phyloP scores from a whole-genome alignment of 2,329 filamentous ascomycete genomes.

The Proliferodiscus dingleyae region DNA sequence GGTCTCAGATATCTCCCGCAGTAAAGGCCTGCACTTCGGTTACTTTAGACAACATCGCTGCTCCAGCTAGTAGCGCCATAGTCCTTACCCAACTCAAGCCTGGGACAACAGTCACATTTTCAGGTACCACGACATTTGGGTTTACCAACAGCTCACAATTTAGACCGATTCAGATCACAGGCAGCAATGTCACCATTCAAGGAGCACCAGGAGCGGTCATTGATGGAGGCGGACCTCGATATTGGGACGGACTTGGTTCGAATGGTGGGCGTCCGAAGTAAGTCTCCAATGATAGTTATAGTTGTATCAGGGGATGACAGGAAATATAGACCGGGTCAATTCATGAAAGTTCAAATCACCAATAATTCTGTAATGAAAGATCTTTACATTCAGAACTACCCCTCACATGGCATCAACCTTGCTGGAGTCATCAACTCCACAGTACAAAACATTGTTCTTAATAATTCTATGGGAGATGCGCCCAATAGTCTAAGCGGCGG shows the following conservation, averaged over 20 bases:
- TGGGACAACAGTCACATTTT: slow-evolving; percentile 39
- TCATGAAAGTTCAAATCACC: slow-evolving; percentile 36
- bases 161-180: slow-evolving; percentile 35
- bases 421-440: slow-evolving; percentile 29
- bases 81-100: slow-evolving; percentile 37
- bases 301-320: not conserved
- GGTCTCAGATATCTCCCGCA: slow-evolving; percentile 32
- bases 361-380: slow-evolving; percentile 35
- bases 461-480: slow-evolving; percentile 36
- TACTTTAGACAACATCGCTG: slow-evolving; percentile 36
- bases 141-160: slow-evolving; percentile 36
- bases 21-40: slow-evolving; percentile 39
- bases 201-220: slow-evolving; percentile 33
- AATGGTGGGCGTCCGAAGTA: slow-evolving; percentile 36
- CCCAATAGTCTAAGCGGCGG: slow-evolving; percentile 32
- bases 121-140: slow-evolving; percentile 36
- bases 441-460: slow-evolving; percentile 35
- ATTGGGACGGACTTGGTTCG: slow-evolving; percentile 42
- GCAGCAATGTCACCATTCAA: slow-evolving; percentile 37
- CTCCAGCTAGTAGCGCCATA: slow-evolving; percentile 35
- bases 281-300: not conserved
- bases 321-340: slow-evolving; percentile 35
- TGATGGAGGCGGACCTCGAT: slow-evolving; percentile 37
- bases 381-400: slow-evolving; percentile 38
- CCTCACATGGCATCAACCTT: slow-evolving; percentile 37